Evolutionary conservation across 495 filamentous ascomycete species (phyloP).

Genomic region (Parathielavia appendiculata): DNA sequence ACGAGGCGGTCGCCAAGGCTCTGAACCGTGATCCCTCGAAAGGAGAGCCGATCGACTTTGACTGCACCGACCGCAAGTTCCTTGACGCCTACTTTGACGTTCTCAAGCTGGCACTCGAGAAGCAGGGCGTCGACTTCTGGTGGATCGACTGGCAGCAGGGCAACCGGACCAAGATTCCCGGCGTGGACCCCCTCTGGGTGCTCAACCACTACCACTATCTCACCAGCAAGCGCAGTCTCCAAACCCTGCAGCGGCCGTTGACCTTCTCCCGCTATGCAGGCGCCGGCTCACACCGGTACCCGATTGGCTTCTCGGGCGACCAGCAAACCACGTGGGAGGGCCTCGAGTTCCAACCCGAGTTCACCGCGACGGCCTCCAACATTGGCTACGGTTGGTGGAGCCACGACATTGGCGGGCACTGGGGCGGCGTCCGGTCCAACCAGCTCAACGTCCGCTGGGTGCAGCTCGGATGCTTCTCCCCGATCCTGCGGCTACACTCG

Average conservation of each 20-base stretch:
- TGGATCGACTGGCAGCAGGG: conserved; percentile 65
- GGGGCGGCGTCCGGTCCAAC: conserved; percentile 46
- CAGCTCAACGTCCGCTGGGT: conserved; percentile 54
- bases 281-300: conserved; percentile 55
- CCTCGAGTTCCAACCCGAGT: conserved; percentile 57
- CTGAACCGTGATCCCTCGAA: conserved; percentile 41
- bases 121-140: conserved; percentile 52
- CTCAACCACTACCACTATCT: conserved; percentile 59
- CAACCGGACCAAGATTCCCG: conserved; percentile 43
- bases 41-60: conserved; percentile 49
- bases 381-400: conserved; percentile 64
- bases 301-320: conserved; percentile 58
- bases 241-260: conserved; percentile 26
- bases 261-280: conserved; percentile 55
- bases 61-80: conserved; percentile 48
- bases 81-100: conserved; percentile 55
- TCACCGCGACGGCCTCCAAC: conserved; percentile 57
- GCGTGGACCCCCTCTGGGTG: conserved; percentile 58
- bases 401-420: conserved; percentile 59
- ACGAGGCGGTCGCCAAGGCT: conserved; percentile 46
- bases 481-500: conserved; percentile 55
- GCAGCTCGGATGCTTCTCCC: conserved; percentile 54
- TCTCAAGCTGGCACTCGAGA: conserved; percentile 47
- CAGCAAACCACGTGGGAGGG: conserved; percentile 52
- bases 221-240: conserved; percentile 37